Conservation (phyloP, 305 asterid genomes). For the Salvia sclarea region DNA sequence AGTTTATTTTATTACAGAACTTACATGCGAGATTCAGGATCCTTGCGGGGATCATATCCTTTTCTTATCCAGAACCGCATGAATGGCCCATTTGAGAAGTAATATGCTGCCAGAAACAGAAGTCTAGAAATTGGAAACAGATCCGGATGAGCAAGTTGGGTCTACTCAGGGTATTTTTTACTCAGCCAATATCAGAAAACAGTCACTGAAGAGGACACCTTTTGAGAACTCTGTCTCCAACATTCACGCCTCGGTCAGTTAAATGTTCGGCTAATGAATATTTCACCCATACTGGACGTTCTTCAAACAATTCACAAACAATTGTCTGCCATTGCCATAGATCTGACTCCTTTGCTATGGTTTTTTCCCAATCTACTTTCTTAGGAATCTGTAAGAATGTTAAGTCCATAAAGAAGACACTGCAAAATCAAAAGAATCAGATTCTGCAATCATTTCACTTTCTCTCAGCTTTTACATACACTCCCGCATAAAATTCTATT, state of each 20-base stretch:
- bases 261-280: slow-evolving; percentile 64
- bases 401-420: slow-evolving; percentile 50
- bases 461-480: not conserved
- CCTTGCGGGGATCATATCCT: slow-evolving; percentile 97
- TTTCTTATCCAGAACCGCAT: slow-evolving; percentile 84
- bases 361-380: slow-evolving; percentile 85
- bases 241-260: slow-evolving; percentile 55
- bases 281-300: slow-evolving; percentile 87
- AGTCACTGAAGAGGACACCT: slow-evolving; percentile 48
- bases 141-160: slow-evolving; percentile 32
- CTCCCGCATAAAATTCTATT: not conserved
- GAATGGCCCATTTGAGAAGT: slow-evolving; percentile 90
- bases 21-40: slow-evolving; percentile 92
- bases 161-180: not conserved
- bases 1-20: slow-evolving; percentile 30
- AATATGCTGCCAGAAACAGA: slow-evolving; percentile 80
- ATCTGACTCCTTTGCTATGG: slow-evolving; percentile 60
- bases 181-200: slow-evolving; percentile 24
- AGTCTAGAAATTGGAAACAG: slow-evolving; percentile 57
- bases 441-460: slow-evolving; percentile 8
- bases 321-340: slow-evolving; percentile 74
- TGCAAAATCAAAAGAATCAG: slow-evolving; percentile 24
- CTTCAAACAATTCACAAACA: slow-evolving; percentile 77
- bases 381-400: slow-evolving; percentile 89
- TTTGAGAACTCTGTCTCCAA: slow-evolving; percentile 54